Evolutionary conservation across 192 early-diverging fungal genomes (phyloP), one percentile per base, ranked within the genome.

Genomic region (Gaertneriomyces semiglobifer): DNA sequence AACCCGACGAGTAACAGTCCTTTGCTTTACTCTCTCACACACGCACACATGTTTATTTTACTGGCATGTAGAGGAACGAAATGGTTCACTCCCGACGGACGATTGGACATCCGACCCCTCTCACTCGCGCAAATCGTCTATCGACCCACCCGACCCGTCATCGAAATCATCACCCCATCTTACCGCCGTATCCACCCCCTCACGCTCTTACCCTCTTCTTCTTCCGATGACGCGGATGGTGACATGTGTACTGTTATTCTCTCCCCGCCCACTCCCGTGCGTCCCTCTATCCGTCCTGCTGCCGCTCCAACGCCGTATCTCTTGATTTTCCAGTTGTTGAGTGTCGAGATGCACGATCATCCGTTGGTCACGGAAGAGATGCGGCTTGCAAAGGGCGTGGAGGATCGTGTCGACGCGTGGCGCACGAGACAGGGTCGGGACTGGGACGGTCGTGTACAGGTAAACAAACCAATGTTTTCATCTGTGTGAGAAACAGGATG

Each of bases 351-450:
- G 25, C 16, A 16, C 4, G 72, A 80, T 12, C 82, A 84, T 69
- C 80, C 78, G 42, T 61, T 83, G 7, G 80, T 84, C 70, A 60
- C 68, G 7, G 69, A 76, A 18, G 82, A 84, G 64, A 70, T 72
- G 59, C 51, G 62, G 46, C 11, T 82, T 7, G 72, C 72, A 4
- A 71, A 61, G 19, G 59, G 74, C 14, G 43, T 84, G 6, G 73
- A 80, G 56, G 61, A 68, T 6, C 64, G 58, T 58, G 76, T 80
- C 19, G 48, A 53, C 3, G 44, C 58, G 6, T 52, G 76, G 39
- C 41, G 66, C 7, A 60, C 75, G 50, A 38, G 82, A 44, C 65
- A 70, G 52, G 63, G 67, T 20, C 1, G 14, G 50, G 8, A 47
- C 50, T 19, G 61, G 19, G 40, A 19, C 8, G 44, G 19, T 18